Conservation (phyloP, 78 protist species). For the Polysphondylium violaceum region DNA sequence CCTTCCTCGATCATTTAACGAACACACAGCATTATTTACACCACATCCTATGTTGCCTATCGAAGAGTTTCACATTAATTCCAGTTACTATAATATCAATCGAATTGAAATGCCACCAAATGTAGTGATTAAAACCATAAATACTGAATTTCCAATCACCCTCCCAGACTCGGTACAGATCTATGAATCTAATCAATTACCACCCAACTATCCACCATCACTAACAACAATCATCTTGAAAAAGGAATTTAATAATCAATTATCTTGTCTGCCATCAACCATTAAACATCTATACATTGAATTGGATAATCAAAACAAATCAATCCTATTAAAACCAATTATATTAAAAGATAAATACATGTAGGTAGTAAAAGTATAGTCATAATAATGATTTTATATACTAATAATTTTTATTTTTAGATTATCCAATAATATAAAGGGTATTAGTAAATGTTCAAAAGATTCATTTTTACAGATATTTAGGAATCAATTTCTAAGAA, state of each 20-base stretch:
- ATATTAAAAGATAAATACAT: neutral
- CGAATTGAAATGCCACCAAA: neutral
- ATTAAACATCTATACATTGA: neutral
- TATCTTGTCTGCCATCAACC: neutral
- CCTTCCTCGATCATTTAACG: neutral
- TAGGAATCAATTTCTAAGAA: neutral
- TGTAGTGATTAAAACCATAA: neutral
- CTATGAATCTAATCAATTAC: neutral
- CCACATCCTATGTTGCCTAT: neutral
- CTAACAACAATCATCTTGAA: too few relatives aligned
- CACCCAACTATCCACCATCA: neutral
- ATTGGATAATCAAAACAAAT: neutral
- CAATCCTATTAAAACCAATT: neutral
- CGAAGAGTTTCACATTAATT: too few relatives aligned
- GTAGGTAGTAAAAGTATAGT: too few relatives aligned
- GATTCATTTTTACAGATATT: neutral
- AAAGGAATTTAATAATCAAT: neutral
- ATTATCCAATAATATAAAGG: too few relatives aligned
- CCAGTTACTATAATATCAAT: neutral
- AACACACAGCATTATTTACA: neutral
- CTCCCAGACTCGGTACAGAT: neutral
- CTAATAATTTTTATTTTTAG: too few relatives aligned
- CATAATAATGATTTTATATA: too few relatives aligned
- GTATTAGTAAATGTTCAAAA: too few relatives aligned
- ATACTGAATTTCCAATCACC: neutral